Base-by-base conservation (phyloP, 805 yeast species). In the Metschnikowia rubicola region DNA sequence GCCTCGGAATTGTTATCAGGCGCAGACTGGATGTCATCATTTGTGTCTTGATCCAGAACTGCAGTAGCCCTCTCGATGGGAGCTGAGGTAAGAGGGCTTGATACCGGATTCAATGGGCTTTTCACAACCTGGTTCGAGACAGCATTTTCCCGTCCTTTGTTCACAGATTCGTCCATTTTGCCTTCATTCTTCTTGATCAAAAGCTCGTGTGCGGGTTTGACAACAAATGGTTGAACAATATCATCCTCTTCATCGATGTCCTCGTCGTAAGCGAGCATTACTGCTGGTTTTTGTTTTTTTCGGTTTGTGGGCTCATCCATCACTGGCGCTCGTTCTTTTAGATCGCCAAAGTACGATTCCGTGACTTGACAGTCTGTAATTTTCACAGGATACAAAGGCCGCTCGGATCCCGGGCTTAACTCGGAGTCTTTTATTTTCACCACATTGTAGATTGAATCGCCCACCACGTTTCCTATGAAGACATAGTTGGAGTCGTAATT, bases 401-500 rank as follows among this genome's bases (percentile, higher is more conserved):
- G 21, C 9, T 49, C 71, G 29, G 68, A 70, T 8, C 64, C 71
- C 0, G 55, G 60, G 19, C 63, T 67, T 37, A 73, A 45, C 52
- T 80, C 85, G 11, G 75, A 68, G 35, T 76, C 78, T 3, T 70
- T 60, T 5, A 84, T 80, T 39, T 70, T 68, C 32, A 76, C 61
- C 11, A 81, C 75, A 30, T 70, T 77, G 64, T 72, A 86, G 4
- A 80, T 70, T 0, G 83, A 68, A 31, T 78, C 78, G 3, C 80
- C 87, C 2, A 74, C 74, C 11, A 84, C 67, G 48, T 78, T 75
- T 2, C 91, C 92, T 53, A 84, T 71, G 19, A 81, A 55, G 12
- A 55, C 54, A 41, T 11, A 81, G 71, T 51, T 67, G 29, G 70
- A 64, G 51, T 73, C 69, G 44, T 74, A 65, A 35, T 73, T 74